These are phyloP conservation scores for Vinca minor DNA, from an alignment of 257 asterid species.

Conservation along the genomic window DNA sequence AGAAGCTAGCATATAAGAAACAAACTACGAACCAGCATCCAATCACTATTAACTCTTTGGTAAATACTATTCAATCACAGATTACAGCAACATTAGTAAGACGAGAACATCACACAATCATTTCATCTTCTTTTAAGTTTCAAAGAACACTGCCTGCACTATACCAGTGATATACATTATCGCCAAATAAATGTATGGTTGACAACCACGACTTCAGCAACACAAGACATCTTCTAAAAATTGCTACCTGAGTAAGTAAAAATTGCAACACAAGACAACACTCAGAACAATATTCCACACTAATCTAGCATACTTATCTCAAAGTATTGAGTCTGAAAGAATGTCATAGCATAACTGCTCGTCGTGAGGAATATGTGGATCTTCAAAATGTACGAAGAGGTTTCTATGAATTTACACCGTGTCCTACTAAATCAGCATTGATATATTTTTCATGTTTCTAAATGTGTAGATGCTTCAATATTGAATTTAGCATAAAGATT, in stretches of 20 bases:
- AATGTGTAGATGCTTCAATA: background rate
- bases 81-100: background rate
- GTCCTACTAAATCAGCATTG: background rate
- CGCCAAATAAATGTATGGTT: background rate
- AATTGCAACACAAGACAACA: background rate
- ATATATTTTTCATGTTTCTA: background rate
- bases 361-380: background rate
- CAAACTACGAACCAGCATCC: background rate
- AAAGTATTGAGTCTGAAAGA: background rate
- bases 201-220: background rate
- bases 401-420: background rate
- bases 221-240: background rate
- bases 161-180: background rate
- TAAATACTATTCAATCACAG: background rate
- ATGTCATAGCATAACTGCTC: background rate
- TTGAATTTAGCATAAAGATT: background rate
- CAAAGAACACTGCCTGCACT: background rate
- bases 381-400: conserved; percentile 4
- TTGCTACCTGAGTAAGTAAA: background rate
- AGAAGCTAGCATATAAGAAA: background rate
- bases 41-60: too few relatives aligned
- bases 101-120: background rate
- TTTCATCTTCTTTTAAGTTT: background rate
- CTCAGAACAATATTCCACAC: background rate
- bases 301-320: background rate